Evolutionary conservation across 1,139 yeast species (phyloP).

Genomic region (Sugiyamaella neomexicana): DNA sequence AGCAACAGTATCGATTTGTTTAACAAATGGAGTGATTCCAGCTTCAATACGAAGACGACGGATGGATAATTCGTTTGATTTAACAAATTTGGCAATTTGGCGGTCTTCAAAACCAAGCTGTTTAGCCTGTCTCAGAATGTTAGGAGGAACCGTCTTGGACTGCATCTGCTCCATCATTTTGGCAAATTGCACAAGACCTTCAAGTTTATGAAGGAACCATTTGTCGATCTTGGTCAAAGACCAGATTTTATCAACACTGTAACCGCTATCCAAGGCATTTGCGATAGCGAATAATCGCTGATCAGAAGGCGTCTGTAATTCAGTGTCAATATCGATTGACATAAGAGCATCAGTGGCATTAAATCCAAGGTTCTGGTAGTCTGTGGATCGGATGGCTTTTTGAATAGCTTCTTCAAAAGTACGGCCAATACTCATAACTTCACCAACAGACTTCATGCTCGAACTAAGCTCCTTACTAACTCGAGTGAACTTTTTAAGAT

Average conservation of each 20-base stretch:
- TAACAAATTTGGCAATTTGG: slow-evolving; percentile 88
- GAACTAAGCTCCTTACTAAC: slow-evolving; percentile 88
- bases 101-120: slow-evolving; percentile 97
- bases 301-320: slow-evolving; percentile 92
- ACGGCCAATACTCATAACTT: slow-evolving; percentile 97
- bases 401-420: slow-evolving; percentile 98
- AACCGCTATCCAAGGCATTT: slow-evolving; percentile 81
- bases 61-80: slow-evolving; percentile 90
- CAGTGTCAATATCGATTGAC: slow-evolving; percentile 88
- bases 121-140: slow-evolving; percentile 79
- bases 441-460: slow-evolving; percentile 98
- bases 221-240: slow-evolving; percentile 89
- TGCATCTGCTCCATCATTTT: slow-evolving; percentile 61
- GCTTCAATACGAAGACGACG: slow-evolving; percentile 87
- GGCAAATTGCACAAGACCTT: slow-evolving; percentile 69
- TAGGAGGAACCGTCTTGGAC: slow-evolving; percentile 55
- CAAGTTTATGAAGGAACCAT: slow-evolving; percentile 92
- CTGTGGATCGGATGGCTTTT: slow-evolving; percentile 96
- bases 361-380: slow-evolving; percentile 93
- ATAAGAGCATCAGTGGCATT: slow-evolving; percentile 80
- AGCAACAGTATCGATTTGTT: slow-evolving; percentile 97
- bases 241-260: slow-evolving; percentile 91
- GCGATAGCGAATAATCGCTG: slow-evolving; percentile 97
- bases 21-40: slow-evolving; percentile 89
- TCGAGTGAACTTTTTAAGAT: slow-evolving; percentile 90